Base-by-base conservation (phyloP, 371 early-diverging fungal species). In the Haplosporangium sp. region DNA sequence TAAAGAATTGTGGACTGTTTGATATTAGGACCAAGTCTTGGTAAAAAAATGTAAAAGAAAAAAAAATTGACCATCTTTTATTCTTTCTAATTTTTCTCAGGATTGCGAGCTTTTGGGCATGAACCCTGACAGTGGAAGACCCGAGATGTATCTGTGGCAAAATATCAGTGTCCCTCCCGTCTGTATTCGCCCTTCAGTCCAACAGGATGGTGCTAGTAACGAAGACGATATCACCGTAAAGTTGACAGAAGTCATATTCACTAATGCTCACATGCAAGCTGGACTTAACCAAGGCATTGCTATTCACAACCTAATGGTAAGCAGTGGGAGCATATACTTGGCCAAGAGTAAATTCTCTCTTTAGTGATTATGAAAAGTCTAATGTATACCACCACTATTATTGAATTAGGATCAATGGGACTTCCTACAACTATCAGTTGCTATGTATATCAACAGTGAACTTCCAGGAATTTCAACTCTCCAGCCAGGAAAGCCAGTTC, bases 181-280 rank as follows among this genome's bases (percentile, higher is more conserved):
- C 4, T 96, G 97, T 85, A 96, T 99, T 74, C 94, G 99, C 47
- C 99, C 99, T 0, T 97, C 98, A 3, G 97, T 99, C 17, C 93
- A 95, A 11, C 95, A 96, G 84, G 97, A 99, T 71, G 95, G 92
- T 61, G 93, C 88, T 65, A 98, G 96, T 85, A 99, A 96, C 72
- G 99, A 99, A 86, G 99, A 99, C 79, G 99, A 99, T 85, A 84
- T 99, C 77, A 99, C 99, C 1, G 97, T 98, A 40, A 97, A 99
- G 83, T 85, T 99, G 60, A 94, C 96, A 1, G 99, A 99, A 84
- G 99, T 99, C 60, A 91, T 99, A 45, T 94, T 96, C 64, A 94
- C 94, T 38, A 99, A 99, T 81, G 89, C 95, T 9, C 88, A 95
- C 58, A 94, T 99, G 63, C 88, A 91, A 74, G 91, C 91, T 11